Evolutionary conservation across 192 early-diverging fungal species (phyloP).

Genomic region (Globomyces pollinis-pini): DNA sequence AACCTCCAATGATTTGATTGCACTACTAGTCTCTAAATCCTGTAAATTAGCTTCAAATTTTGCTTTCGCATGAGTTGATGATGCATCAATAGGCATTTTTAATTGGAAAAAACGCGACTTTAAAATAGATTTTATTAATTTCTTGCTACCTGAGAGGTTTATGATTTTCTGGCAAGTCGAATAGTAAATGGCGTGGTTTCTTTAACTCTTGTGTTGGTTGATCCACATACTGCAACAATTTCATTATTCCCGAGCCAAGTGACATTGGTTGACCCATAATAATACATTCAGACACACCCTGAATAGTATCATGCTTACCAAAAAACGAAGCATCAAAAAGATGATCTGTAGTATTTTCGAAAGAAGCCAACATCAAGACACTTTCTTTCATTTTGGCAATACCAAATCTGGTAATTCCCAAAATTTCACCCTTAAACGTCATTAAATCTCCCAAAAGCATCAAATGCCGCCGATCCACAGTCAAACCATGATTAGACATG

Average conservation of each 20-base stretch:
- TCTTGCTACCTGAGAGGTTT: neutral
- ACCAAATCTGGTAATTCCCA: constrained; percentile 98
- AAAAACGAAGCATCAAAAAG: constrained; percentile 96
- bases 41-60: too few species aligned
- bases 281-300: constrained; percentile 97
- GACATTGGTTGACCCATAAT: constrained; percentile 99
- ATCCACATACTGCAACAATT: constrained; percentile 55
- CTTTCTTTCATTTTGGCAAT: constrained; percentile 99
- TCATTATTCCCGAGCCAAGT: constrained; percentile 95
- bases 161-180: too few species aligned
- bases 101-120: neutral
- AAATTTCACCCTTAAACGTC: constrained; percentile 96
- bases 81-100: neutral
- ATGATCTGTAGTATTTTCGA: constrained; percentile 99
- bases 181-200: too few species aligned
- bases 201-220: neutral
- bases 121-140: neutral
- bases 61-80: neutral
- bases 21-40: too few species aligned
- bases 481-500: constrained; percentile 86
- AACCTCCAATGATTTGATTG: too few species aligned
- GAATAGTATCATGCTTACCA: constrained; percentile 85
- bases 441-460: constrained; percentile 97
- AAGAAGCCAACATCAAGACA: constrained; percentile 98
- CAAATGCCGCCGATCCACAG: constrained; percentile 89